Evolutionary conservation across 257 asterid genomes (phyloP).

Genomic region (Verbena officinalis): DNA sequence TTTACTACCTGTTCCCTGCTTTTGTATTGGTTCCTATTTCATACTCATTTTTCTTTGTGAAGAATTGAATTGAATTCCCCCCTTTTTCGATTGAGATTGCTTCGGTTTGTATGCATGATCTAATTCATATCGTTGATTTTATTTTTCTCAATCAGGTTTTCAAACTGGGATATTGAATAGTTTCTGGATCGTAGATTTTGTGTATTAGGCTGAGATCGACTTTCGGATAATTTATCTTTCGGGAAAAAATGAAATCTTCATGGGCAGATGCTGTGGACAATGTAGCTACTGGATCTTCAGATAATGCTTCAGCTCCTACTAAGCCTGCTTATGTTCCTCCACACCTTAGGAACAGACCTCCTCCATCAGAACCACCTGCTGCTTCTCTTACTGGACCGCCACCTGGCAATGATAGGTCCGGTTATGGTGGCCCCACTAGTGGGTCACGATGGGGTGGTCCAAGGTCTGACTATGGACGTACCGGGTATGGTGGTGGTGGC

Average conservation of each 20-base stretch:
- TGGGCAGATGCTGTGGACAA: constrained; percentile 91
- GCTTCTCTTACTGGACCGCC: constrained; percentile 58
- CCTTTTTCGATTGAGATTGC: constrained; percentile 11
- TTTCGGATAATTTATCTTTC: not conserved
- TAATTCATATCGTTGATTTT: constrained; percentile 1
- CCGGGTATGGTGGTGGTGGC: constrained; percentile 50
- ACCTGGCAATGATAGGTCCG: constrained; percentile 54
- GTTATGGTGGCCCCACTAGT: constrained; percentile 50
- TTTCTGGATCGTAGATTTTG: constrained; percentile 28
- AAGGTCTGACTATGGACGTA: constrained; percentile 61
- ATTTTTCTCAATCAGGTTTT: not conserved
- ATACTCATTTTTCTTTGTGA: not conserved
- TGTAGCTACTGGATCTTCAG: constrained; percentile 49
- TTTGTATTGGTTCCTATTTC: constrained; percentile 4
- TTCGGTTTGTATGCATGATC: constrained; percentile 30
- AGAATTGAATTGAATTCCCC: not conserved
- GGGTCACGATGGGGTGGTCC: constrained; percentile 63
- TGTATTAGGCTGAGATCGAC: not conserved
- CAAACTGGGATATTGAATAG: not conserved
- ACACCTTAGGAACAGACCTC: constrained; percentile 71
- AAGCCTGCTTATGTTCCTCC: constrained; percentile 82
- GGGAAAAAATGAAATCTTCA: constrained; percentile 56
- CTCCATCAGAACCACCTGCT: constrained; percentile 53
- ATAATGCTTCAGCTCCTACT: constrained; percentile 51
- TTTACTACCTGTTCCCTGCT: constrained; percentile 1